These are phyloP conservation scores for Pythium rhizo-oryzae DNA, from an alignment of 352 stramenopile genomes.

Conservation along the genomic window DNA sequence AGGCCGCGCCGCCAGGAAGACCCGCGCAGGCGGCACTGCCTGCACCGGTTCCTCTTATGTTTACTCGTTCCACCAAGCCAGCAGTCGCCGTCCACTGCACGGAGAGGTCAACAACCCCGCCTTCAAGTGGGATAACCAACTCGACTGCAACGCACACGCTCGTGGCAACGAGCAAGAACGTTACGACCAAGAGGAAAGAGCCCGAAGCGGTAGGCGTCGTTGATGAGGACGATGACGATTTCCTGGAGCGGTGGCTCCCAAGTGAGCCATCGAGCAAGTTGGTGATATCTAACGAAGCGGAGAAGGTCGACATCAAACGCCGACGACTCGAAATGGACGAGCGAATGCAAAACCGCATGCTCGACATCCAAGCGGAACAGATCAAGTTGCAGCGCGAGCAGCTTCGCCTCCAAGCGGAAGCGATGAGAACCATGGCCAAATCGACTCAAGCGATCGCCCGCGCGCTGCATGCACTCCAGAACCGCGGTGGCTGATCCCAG, in stretches of 20 bases:
- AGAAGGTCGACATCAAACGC: constrained; percentile 7
- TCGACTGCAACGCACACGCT: too few relatives aligned
- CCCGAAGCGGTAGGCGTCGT: neutral
- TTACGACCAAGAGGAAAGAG: neutral
- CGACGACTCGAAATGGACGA: constrained; percentile 28
- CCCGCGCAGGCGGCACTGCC: neutral
- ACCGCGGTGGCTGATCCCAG: neutral
- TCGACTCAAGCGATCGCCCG: constrained; percentile 20
- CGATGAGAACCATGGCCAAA: constrained; percentile 13
- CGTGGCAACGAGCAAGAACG: too few relatives aligned
- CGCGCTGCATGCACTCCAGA: constrained; percentile 13
- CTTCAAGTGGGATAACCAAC: too few relatives aligned
- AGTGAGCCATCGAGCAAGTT: neutral
- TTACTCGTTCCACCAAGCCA: neutral
- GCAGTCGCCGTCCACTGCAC: too few relatives aligned
- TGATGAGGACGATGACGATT: neutral
- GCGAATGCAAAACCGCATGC: constrained; percentile 18
- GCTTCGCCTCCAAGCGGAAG: constrained; percentile 17
- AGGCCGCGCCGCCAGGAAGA: neutral
- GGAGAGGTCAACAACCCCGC: too few relatives aligned
- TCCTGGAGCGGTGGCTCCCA: too few relatives aligned
- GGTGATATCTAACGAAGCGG: neutral
- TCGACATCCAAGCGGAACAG: constrained; percentile 24
- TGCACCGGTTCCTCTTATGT: neutral
- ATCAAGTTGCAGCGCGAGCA: constrained; percentile 22